Percentiles rank a stretch among this genome's conserved stretches.
Evolutionary conservation across 768 basidiomycete genomes (phyloP).

Genomic region (Termitomyces sp.): DNA sequence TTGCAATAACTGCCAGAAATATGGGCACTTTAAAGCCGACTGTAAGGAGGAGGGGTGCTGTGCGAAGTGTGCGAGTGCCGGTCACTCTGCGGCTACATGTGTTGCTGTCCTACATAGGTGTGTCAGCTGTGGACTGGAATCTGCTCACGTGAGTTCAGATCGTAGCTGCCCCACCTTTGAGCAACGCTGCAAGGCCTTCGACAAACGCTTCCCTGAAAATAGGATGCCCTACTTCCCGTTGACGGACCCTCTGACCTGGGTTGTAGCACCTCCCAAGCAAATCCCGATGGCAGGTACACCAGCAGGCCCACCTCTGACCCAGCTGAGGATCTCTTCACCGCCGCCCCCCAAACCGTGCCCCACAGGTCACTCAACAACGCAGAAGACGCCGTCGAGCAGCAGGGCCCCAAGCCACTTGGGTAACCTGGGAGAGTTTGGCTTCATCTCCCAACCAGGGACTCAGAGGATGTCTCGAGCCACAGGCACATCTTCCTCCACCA

Average conservation of each 20-base stretch:
- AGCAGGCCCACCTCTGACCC: no score
- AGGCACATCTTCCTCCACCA: no score
- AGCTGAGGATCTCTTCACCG: no score
- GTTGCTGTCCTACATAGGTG: not conserved
- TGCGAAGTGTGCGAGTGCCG: not conserved
- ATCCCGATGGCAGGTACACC: no score
- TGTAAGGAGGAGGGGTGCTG: not conserved
- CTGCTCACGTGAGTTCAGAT: not conserved
- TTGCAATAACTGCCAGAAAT: not conserved
- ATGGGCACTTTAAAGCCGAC: not conserved
- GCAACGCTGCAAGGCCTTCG: not conserved
- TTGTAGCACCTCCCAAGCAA: not conserved
- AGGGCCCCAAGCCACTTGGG: not conserved
- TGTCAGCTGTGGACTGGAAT: not conserved
- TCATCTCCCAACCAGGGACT: no score
- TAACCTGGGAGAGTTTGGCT: not conserved
- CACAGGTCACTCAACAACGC: no score
- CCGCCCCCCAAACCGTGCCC: no score
- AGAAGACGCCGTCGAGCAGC: no score
- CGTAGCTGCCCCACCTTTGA: not conserved
- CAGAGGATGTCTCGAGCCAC: no score
- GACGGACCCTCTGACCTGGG: not conserved
- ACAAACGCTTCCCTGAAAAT: not conserved
- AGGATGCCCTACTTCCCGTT: not conserved
- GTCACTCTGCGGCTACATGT: not conserved